Evolutionary conservation across 495 filamentous ascomycete genomes (phyloP).

Genomic region (Staphylotrichum tortipilum): DNA sequence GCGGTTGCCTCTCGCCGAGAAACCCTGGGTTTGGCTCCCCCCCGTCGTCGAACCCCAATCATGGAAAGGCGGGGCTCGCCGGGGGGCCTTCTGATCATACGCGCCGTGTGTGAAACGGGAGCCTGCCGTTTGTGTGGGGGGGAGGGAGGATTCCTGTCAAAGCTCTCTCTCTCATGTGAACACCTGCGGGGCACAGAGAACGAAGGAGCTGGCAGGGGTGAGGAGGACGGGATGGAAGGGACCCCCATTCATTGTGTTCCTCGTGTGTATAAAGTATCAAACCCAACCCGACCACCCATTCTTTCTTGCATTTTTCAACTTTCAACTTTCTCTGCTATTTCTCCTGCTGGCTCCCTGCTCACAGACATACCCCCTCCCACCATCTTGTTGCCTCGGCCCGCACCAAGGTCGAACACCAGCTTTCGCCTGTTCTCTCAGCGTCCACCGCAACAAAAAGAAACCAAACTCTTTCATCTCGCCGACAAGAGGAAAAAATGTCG

Average conservation of each 20-base stretch:
- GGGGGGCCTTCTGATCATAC: slow-evolving; percentile 7
- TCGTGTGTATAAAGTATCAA: background rate
- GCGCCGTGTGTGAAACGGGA: slow-evolving; percentile 9
- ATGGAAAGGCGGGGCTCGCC: slow-evolving; percentile 12
- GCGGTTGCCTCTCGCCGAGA: slow-evolving; percentile 9
- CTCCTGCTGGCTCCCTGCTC: background rate
- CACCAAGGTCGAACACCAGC: background rate
- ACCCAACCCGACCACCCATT: background rate
- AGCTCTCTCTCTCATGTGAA: slow-evolving; percentile 20
- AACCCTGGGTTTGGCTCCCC: background rate
- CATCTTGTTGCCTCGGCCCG: background rate
- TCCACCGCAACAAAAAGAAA: background rate
- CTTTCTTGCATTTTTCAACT: background rate
- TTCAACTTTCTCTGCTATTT: background rate
- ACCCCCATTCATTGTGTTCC: no score
- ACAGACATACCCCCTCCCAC: background rate
- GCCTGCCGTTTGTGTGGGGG: background rate
- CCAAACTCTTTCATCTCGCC: background rate
- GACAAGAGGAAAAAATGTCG: slow-evolving; percentile 28
- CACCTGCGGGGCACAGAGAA: slow-evolving; percentile 16
- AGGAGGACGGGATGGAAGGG: no score
- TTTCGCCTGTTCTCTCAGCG: background rate
- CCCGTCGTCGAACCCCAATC: slow-evolving; percentile 10
- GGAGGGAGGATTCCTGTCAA: background rate
- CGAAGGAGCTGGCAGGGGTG: background rate